Conservation (phyloP, 371 early-diverging fungal species). For the Mortierella sp. region DNA sequence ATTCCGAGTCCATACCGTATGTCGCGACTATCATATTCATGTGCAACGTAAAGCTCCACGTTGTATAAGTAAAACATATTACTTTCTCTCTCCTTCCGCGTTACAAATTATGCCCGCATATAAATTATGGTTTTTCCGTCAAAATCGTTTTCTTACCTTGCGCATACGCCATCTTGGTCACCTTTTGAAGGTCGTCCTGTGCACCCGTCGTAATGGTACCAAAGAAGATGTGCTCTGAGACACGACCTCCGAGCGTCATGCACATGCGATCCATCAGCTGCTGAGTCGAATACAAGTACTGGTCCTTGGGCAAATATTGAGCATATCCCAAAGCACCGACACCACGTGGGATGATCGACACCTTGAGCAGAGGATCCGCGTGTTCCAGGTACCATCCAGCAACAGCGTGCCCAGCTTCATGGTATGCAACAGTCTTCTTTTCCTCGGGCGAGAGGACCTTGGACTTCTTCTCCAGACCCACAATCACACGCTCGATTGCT, state of each 20-base stretch:
- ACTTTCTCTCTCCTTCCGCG: neutral
- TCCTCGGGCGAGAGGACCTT: slow-evolving; percentile 96
- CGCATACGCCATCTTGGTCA: slow-evolving; percentile 97
- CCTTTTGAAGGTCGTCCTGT: slow-evolving; percentile 90
- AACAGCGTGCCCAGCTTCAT: slow-evolving; percentile 99
- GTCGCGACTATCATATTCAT: slow-evolving; percentile 77
- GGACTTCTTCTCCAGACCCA: slow-evolving; percentile 97
- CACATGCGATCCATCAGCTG: slow-evolving; percentile 96
- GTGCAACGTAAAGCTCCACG: neutral
- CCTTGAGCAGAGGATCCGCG: slow-evolving; percentile 97
- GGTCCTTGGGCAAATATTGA: slow-evolving; percentile 98
- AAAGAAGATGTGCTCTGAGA: slow-evolving; percentile 96
- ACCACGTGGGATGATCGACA: slow-evolving; percentile 98
- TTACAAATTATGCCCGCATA: too few species aligned
- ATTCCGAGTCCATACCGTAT: slow-evolving; percentile 94
- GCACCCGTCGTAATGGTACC: slow-evolving; percentile 69
- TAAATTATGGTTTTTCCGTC: too few species aligned
- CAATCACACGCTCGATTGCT: slow-evolving; percentile 99
- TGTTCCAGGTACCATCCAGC: slow-evolving; percentile 98
- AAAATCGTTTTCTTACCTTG: slow-evolving; percentile 65
- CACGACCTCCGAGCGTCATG: slow-evolving; percentile 98
- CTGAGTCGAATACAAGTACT: slow-evolving; percentile 91
- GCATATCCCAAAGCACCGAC: slow-evolving; percentile 97
- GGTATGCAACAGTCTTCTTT: slow-evolving; percentile 99
- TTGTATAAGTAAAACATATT: neutral